These are phyloP conservation scores for Fusarium brachygibbosum DNA, from an alignment of 2,329 filamentous ascomycete species.

Conservation along the genomic window DNA sequence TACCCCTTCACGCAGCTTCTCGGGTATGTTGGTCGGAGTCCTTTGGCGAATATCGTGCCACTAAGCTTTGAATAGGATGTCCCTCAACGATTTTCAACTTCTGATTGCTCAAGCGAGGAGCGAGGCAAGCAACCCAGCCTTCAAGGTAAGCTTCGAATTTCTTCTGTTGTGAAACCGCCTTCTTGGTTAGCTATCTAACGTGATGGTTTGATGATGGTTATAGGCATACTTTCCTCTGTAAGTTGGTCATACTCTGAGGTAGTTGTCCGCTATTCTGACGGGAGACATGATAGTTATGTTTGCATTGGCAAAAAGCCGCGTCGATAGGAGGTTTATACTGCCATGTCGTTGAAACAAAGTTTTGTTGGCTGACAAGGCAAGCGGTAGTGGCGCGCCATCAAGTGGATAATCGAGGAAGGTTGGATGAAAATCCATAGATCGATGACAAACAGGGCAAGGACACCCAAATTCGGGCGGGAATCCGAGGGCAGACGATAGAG, in stretches of 20 bases:
- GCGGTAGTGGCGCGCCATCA: conserved; percentile 38
- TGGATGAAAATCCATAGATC: conserved; percentile 19
- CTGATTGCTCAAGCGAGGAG: conserved; percentile 68
- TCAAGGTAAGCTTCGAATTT: conserved; percentile 62
- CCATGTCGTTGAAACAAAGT: conserved; percentile 46
- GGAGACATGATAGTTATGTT: conserved; percentile 63
- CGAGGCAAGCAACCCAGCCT: conserved; percentile 66
- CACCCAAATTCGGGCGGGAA: conserved; percentile 11
- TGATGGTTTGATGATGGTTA: background rate
- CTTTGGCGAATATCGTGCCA: conserved; percentile 3
- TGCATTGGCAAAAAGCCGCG: conserved; percentile 71
- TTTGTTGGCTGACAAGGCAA: conserved; percentile 37
- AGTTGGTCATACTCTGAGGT: conserved; percentile 49
- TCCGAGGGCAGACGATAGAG: conserved; percentile 1
- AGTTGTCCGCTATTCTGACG: conserved; percentile 17
- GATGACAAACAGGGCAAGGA: conserved; percentile 17
- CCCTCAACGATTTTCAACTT: conserved; percentile 68
- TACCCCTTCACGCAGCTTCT: conserved; percentile 68
- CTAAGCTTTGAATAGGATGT: conserved; percentile 60
- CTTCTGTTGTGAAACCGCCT: conserved; percentile 1
- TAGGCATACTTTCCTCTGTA: conserved; percentile 74
- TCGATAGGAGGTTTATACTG: conserved; percentile 27
- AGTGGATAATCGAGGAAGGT: conserved; percentile 38
- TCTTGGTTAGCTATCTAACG: conserved; percentile 16
- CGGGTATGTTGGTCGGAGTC: conserved; percentile 55